These are phyloP conservation scores for Dipteronia dyeriana DNA, from an alignment of 345 rosid species.

Conservation along the genomic window DNA sequence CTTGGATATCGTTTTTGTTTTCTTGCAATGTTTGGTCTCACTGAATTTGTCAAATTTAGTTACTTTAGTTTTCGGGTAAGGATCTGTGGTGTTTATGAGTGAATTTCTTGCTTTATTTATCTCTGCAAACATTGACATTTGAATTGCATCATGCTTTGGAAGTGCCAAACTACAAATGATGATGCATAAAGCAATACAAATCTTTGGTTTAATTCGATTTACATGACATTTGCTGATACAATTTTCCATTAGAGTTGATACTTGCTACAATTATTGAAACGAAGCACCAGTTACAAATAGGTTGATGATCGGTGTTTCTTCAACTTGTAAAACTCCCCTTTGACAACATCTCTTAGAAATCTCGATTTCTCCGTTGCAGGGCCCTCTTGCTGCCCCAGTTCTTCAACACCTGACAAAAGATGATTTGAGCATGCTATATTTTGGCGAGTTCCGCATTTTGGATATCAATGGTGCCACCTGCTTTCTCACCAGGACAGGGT, in stretches of 20 bases:
- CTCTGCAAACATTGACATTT: neutral
- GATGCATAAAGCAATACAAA: neutral
- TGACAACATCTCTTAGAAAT: neutral
- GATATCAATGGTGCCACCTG: slow-evolving; percentile 82
- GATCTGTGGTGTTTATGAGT: too few species aligned
- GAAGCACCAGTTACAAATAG: neutral
- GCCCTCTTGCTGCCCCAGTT: slow-evolving; percentile 91
- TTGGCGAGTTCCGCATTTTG: slow-evolving; percentile 80
- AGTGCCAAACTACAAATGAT: neutral
- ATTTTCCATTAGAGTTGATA: neutral
- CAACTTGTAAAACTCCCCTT: neutral
- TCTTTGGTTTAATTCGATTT: neutral
- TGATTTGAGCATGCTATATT: slow-evolving; percentile 88
- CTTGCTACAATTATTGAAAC: neutral
- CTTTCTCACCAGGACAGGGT: slow-evolving; percentile 97
- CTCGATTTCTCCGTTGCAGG: slow-evolving; percentile 44
- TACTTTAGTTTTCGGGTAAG: neutral
- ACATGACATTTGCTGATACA: neutral
- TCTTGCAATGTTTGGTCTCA: slow-evolving; percentile 5
- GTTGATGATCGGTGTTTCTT: slow-evolving; percentile 4
- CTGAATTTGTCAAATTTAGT: neutral
- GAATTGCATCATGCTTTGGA: neutral
- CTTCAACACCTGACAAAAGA: slow-evolving; percentile 90
- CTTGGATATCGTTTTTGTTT: slow-evolving; percentile 9
- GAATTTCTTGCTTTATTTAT: too few species aligned